Conservation (phyloP, 1,284 basidiomycete genomes). For the Cutaneotrichosporon cavernicola region DNA sequence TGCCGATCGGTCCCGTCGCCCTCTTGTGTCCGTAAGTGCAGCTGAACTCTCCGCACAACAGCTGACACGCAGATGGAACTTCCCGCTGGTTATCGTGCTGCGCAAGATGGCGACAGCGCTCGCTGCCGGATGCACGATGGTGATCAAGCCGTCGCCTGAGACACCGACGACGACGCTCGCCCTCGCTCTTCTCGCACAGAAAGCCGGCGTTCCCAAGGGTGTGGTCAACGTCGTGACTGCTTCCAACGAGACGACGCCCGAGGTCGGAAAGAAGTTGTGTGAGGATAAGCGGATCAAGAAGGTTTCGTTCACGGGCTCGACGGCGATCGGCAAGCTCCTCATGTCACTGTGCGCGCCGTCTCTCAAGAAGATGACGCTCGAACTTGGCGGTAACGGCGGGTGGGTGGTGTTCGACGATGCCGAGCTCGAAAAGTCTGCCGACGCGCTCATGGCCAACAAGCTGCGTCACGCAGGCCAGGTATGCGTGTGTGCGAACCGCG, state of each 20-base stretch:
- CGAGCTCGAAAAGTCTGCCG: slow-evolving; percentile 44
- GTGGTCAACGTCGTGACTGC: slow-evolving; percentile 83
- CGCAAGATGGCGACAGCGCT: slow-evolving; percentile 80
- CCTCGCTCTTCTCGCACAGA: slow-evolving; percentile 48
- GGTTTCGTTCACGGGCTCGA: slow-evolving; percentile 85
- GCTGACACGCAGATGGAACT: slow-evolving; percentile 59
- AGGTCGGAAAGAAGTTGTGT: slow-evolving; percentile 33
- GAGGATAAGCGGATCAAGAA: slow-evolving; percentile 57
- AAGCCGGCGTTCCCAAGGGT: slow-evolving; percentile 74
- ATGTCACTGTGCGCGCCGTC: slow-evolving; percentile 41
- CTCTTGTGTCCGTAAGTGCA: slow-evolving; percentile 37
- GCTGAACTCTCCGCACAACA: slow-evolving; percentile 7
- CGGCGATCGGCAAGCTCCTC: slow-evolving; percentile 53
- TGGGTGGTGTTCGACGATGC: slow-evolving; percentile 52
- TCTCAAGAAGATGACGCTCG: slow-evolving; percentile 50
- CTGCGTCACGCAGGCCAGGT: slow-evolving; percentile 87
- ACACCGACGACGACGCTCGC: slow-evolving; percentile 81
- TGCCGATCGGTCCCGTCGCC: slow-evolving; percentile 67
- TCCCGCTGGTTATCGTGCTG: slow-evolving; percentile 76
- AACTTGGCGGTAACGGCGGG: slow-evolving; percentile 51
- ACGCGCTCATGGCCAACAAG: slow-evolving; percentile 70
- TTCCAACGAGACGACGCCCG: slow-evolving; percentile 57
- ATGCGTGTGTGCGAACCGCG: slow-evolving; percentile 62
- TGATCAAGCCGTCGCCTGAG: slow-evolving; percentile 72
- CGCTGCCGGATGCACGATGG: slow-evolving; percentile 57